Evolutionary conservation across 1,284 basidiomycete genomes (phyloP).

Genomic region (Puccinia coronata): DNA sequence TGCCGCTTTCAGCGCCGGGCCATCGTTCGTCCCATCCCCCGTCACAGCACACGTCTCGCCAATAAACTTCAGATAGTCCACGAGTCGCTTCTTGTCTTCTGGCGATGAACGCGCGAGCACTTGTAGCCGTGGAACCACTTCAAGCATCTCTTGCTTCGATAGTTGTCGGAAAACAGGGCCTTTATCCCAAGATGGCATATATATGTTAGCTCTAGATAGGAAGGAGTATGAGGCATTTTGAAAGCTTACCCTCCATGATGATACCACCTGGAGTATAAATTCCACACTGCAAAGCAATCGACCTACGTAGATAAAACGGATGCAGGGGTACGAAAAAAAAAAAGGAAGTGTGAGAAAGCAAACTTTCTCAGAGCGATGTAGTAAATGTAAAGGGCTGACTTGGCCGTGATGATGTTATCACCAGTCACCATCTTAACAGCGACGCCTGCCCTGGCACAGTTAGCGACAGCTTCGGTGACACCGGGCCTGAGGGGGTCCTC

Average conservation of each 20-base stretch:
- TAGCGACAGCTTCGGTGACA: conserved; percentile 51
- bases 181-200: neutral
- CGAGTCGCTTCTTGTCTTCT: conserved; percentile 58
- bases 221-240: neutral
- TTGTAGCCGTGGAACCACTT: conserved; percentile 50
- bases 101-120: conserved; percentile 52
- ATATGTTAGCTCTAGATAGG: neutral
- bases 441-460: conserved; percentile 51
- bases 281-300: conserved; percentile 52
- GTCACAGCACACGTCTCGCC: conserved; percentile 96
- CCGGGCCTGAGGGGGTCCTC: conserved; percentile 51
- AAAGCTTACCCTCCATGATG: conserved; percentile 42
- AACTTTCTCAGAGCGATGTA: neutral
- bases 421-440: conserved; percentile 53
- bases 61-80: conserved; percentile 78
- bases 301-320: conserved; percentile 17
- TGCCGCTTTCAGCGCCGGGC: conserved; percentile 21
- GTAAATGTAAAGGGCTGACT: conserved; percentile 30
- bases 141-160: conserved; percentile 50
- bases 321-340: too few species aligned
- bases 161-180: conserved; percentile 51
- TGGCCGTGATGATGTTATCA: conserved; percentile 52
- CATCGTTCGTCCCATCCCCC: conserved; percentile 71
- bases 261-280: conserved; percentile 51
- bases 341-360: neutral